Base-by-base conservation (phyloP, 305 asterid genomes). In the Caryopteris hybrid region DNA sequence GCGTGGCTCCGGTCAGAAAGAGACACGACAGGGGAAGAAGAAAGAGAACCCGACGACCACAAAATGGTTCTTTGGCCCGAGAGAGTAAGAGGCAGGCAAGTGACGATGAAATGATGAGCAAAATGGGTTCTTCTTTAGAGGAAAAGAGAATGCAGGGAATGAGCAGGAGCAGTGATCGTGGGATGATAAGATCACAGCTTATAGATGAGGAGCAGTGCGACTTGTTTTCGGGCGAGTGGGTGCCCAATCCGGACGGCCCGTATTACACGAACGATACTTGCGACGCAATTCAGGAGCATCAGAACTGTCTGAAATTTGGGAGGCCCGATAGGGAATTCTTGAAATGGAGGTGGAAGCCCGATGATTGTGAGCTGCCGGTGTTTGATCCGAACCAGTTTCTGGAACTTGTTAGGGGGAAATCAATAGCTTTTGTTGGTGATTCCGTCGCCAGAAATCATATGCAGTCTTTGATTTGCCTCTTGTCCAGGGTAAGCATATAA, bases 301-400 rank as follows among this genome's bases (percentile, higher is more conserved):
- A 92, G 70, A 90, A 92, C 69, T 92, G 97, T 59, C 60, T 92
- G 84, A 88, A 83, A 66, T 89, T 78, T 39, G 97, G 90, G 0
- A 69, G 95, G 80, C 97, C 96, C 0, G 96, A 88, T 48, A 45
- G 34, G 0, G 96, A 66, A 3, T 92, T 79, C 68, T 48, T 92
- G 80, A 84, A 88, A 38, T 91, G 96, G 96, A 84, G 72, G 57
- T 91, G 98, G 98, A 84, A 83, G 74, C 98, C 98, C 14, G 95
- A 90, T 52, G 86, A 69, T 0, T 90, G 98, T 11, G 91, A 88
- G 76, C 68, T 92, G 52, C 91, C 90, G 0, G 9, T 81, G 0
- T 81, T 87, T 16, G 86, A 90, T 38, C 88, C 97, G 0, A 0
- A 33, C 2, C 80, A 52, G 4, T 90, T 92, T 58, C 41, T 92